Evolutionary conservation across 768 basidiomycete species (phyloP).

Genomic region (Russula earlei): DNA sequence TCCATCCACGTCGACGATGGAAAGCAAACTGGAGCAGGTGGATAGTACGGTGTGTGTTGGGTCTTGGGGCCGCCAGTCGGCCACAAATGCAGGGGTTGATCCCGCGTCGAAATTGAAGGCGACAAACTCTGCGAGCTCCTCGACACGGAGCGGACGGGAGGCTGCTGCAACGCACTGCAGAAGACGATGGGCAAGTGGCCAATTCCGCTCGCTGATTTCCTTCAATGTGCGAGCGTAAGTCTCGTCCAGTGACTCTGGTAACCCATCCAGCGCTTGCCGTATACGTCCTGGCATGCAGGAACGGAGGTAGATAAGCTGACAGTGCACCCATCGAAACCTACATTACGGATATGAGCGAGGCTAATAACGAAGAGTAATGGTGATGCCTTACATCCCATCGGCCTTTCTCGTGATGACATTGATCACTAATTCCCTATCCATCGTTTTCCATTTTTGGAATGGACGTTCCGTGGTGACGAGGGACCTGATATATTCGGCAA

Average conservation of each 20-base stretch:
- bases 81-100: background rate
- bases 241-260: background rate
- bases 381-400: background rate
- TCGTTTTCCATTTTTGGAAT: background rate
- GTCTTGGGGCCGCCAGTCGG: background rate
- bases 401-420: background rate
- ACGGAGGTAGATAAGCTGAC: background rate
- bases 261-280: background rate
- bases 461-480: background rate
- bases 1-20: background rate
- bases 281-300: background rate
- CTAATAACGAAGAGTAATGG: accelerated
- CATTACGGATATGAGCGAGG: background rate
- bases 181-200: background rate
- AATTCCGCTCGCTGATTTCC: background rate
- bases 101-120: background rate
- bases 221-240: background rate
- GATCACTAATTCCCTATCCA: background rate
- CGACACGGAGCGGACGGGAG: background rate
- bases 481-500: background rate
- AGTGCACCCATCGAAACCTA: background rate
- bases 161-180: background rate
- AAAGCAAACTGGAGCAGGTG: background rate
- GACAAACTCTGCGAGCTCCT: background rate
- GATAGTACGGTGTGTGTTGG: background rate